Base-by-base conservation (phyloP, 768 basidiomycete genomes). In the Boletus coccyginus region DNA sequence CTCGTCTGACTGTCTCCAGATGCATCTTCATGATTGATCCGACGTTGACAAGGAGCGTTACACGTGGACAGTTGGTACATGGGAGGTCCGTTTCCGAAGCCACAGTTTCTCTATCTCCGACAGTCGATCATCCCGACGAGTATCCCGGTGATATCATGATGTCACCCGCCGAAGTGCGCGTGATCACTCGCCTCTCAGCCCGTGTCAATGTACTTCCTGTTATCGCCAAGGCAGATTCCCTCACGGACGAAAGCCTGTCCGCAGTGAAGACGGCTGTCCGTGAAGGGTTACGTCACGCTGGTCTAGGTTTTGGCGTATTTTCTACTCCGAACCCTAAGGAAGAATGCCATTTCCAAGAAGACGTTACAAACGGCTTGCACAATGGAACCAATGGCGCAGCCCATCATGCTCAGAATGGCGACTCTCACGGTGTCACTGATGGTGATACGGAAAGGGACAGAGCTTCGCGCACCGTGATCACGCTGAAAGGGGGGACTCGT, bases 11-110 rank as follows among this genome's bases (percentile, higher is more conserved):
- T 53, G 24, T 48, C 52, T 27, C 51, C 56, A 92, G 90, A 45
- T 91, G 88, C 68, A 89, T 94, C 57, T 93, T 94, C 72, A 80
- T 92, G 82, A 80, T 92, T 64, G 90, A 93, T 65, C 91, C 92
- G 13, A 81, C 92, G 62, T 78, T 83, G 76, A 79, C 83, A 5
- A 72, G 74, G 35, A 71, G 78, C 50, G 76, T 81, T 41, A 78
- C 84, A 55, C 79, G 78, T 50, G 77, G 77, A 2, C 74, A 75
- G 52, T 77, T 79, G 6, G 65, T 78, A 16, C 84, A 84, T 10
- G 69, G 72, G 36, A 82, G 80, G 66, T 78, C 82, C 42, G 83
- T 80, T 46, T 90, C 89, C n/a, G 85, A 88, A 60, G 77, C 83
- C 36, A 86, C 84, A 1, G 75, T 88, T 50, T 83, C 83, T 31